These are phyloP conservation scores for Naganishia vishniacii DNA, from an alignment of 768 basidiomycete genomes.

Conservation along the genomic window DNA sequence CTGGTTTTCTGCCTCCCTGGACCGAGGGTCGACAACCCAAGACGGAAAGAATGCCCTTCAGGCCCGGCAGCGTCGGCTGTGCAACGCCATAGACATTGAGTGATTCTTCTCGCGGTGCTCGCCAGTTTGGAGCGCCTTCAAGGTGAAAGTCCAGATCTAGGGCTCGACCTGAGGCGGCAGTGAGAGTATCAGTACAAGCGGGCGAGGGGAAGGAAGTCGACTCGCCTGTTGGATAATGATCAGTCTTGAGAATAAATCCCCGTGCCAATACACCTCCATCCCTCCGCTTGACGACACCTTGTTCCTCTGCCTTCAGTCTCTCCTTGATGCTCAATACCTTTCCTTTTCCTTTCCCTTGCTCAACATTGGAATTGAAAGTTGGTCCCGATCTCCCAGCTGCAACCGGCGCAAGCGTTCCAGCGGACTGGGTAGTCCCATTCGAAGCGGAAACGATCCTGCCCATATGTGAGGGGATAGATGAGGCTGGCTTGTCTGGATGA, in stretches of 20 bases:
- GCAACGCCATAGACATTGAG: constrained; percentile 93
- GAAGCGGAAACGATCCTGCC: constrained; percentile 3
- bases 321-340: constrained; percentile 30
- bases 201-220: neutral
- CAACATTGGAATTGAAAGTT: neutral
- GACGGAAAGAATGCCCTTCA: constrained; percentile 80
- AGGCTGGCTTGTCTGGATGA: neutral
- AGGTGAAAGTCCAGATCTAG: constrained; percentile 84
- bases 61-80: constrained; percentile 85
- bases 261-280: constrained; percentile 43
- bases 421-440: neutral
- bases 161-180: constrained; percentile 73
- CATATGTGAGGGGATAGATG: constrained; percentile 8
- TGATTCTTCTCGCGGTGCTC: constrained; percentile 68
- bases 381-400: neutral
- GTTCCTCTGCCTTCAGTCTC: constrained; percentile 32
- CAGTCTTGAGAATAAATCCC: constrained; percentile 80
- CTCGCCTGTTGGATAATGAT: constrained; percentile 46
- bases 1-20: neutral
- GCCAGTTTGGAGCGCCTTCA: constrained; percentile 92
- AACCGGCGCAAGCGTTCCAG: neutral
- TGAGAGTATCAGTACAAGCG: too few species aligned
- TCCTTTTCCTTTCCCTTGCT: neutral
- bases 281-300: constrained; percentile 46
- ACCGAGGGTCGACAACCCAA: constrained; percentile 51